phyloP scores from a whole-genome alignment of 441 rosid species.

The Mallotus repandus region DNA sequence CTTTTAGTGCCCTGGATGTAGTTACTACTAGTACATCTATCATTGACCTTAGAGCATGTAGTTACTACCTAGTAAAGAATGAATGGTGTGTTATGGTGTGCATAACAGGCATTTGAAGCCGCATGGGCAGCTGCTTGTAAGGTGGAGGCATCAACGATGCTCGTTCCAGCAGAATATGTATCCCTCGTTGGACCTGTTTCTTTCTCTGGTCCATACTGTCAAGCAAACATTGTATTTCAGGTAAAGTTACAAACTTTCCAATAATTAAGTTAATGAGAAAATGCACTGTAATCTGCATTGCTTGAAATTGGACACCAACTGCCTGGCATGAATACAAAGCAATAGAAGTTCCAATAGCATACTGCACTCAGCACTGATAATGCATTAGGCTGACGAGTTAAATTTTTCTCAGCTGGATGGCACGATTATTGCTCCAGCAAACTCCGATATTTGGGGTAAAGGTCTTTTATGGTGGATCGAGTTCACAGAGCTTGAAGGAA shows the following conservation, averaged over 20 bases:
- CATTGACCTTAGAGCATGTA: background rate
- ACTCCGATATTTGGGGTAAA: constrained; percentile 58
- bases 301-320: background rate
- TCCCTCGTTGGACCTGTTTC: constrained; percentile 80
- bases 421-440: constrained; percentile 73
- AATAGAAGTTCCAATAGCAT: background rate
- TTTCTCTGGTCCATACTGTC: constrained; percentile 87
- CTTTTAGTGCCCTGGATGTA: no score
- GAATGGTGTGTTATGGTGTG: constrained; percentile 16
- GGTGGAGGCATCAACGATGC: constrained; percentile 73
- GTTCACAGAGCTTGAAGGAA: constrained; percentile 71
- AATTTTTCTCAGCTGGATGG: constrained; percentile 71
- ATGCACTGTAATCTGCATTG: background rate
- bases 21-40: no score
- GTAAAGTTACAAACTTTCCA: constrained; percentile 32
- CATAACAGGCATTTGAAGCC: constrained; percentile 72
- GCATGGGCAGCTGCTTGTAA: constrained; percentile 91
- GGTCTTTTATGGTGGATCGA: constrained; percentile 81
- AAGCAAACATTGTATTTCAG: constrained; percentile 77
- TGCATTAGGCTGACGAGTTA: constrained; percentile 2
- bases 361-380: background rate
- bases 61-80: constrained; percentile 15
- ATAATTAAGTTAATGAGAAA: background rate
- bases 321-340: background rate
- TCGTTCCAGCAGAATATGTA: constrained; percentile 50